A percentile compares a stretch with the other conserved stretches of the same genome.
Evolutionary conservation across 768 basidiomycete genomes (phyloP).

Genomic region (Mycena galopus): DNA sequence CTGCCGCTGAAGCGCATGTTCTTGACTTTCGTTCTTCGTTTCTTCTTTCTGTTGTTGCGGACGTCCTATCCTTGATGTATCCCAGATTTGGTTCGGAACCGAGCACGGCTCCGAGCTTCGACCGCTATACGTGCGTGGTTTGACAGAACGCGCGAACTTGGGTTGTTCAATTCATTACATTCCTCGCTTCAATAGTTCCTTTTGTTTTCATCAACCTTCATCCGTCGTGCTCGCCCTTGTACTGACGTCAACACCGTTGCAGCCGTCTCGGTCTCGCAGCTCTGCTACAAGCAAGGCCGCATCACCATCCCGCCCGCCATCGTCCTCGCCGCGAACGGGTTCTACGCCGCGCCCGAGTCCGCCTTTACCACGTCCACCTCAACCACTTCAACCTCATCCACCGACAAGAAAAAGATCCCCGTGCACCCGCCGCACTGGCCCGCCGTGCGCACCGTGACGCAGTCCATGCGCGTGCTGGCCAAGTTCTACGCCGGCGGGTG

Average conservation of each 20-base stretch:
- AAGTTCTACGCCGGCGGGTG: conserved; percentile 69
- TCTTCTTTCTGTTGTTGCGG: too few species aligned
- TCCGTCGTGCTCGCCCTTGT: background rate
- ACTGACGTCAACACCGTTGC: conserved; percentile 52
- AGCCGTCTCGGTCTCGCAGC: conserved; percentile 75
- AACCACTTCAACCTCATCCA: too few species aligned
- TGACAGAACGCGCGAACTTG: too few species aligned
- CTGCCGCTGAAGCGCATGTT: background rate
- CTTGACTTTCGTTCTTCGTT: background rate
- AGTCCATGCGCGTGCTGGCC: conserved; percentile 51
- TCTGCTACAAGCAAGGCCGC: conserved; percentile 78
- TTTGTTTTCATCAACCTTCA: background rate
- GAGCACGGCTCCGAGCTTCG: too few species aligned
- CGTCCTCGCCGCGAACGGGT: conserved; percentile 72
- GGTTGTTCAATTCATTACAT: too few species aligned
- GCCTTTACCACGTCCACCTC: conserved; percentile 48
- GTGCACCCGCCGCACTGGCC: conserved; percentile 60
- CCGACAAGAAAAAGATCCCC: too few species aligned
- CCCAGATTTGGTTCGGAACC: too few species aligned
- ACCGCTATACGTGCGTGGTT: too few species aligned
- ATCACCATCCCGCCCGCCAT: conserved; percentile 81
- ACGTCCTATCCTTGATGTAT: too few species aligned
- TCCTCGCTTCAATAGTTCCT: background rate
- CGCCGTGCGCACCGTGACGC: conserved; percentile 53
- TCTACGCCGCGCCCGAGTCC: conserved; percentile 50